phyloP scores from a whole-genome alignment of 1,139 yeast genomes.

The Hansenula sp. region DNA sequence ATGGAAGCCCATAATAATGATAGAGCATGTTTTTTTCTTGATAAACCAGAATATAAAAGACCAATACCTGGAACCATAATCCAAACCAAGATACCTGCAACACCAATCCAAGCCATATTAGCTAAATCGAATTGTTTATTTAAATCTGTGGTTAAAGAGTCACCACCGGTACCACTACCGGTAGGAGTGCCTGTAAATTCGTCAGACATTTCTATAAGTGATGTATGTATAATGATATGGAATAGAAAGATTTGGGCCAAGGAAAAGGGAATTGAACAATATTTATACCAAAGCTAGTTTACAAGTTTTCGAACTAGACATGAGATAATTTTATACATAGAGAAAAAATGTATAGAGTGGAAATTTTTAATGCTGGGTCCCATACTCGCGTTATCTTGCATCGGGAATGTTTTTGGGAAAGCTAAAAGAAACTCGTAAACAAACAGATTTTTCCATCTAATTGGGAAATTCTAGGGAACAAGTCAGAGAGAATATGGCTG shows the following conservation, averaged over 20 bases:
- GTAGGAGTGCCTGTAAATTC: conserved; percentile 34
- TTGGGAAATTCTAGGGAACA: no score
- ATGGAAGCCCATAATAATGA: conserved; percentile 91
- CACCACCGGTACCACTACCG: conserved; percentile 71
- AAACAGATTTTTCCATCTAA: no score
- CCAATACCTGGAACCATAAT: conserved; percentile 96
- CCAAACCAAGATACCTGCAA: conserved; percentile 77
- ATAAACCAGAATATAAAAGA: conserved; percentile 80
- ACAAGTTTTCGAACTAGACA: no score
- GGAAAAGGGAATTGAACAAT: no score
- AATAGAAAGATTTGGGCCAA: no score
- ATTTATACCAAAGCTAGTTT: no score
- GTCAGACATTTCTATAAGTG: conserved; percentile 24
- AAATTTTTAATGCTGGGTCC: no score
- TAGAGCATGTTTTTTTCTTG: conserved; percentile 89
- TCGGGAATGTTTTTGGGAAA: background rate
- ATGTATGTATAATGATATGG: no score
- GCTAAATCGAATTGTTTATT: conserved; percentile 69
- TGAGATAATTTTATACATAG: no score
- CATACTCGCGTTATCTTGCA: background rate
- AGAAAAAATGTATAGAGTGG: no score
- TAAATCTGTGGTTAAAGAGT: conserved; percentile 67
- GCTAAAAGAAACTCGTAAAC: no score
- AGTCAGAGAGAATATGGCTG: no score
- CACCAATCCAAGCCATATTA: conserved; percentile 87